phyloP scores from a whole-genome alignment of 306 rosid species.

The Quercus glauca region DNA sequence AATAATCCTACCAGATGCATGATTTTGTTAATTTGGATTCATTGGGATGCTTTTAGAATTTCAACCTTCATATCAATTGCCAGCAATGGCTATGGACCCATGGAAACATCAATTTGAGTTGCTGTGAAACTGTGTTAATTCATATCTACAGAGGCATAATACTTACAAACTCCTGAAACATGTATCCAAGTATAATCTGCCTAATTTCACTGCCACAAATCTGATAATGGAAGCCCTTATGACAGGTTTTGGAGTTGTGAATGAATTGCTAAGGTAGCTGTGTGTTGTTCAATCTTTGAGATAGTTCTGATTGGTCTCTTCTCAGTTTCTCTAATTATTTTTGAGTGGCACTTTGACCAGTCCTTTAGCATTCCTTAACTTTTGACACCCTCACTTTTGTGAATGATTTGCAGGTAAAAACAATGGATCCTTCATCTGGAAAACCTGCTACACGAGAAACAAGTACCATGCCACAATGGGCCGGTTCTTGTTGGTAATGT shows the following conservation, averaged over 20 bases:
- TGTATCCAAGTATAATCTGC: too few relatives aligned
- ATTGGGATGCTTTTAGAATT: too few relatives aligned
- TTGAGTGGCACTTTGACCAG: not conserved
- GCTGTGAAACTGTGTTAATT: too few relatives aligned
- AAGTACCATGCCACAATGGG: conserved; percentile 99
- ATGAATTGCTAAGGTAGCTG: not conserved
- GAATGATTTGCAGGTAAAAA: conserved; percentile 47
- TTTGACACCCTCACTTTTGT: not conserved
- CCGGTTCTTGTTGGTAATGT: conserved; percentile 97
- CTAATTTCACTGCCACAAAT: too few relatives aligned
- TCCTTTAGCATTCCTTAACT: conserved; percentile 5
- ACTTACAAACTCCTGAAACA: too few relatives aligned
- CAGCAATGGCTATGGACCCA: too few relatives aligned
- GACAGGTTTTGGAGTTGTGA: too few relatives aligned
- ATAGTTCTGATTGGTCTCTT: not conserved
- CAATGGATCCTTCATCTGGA: conserved; percentile 70
- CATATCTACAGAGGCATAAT: too few relatives aligned
- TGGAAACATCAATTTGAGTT: too few relatives aligned
- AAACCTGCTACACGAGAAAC: conserved; percentile 87
- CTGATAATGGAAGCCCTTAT: too few relatives aligned
- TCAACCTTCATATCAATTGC: too few relatives aligned
- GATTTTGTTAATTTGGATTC: not conserved
- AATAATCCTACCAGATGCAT: conserved; percentile 7
- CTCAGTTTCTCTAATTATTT: not conserved
- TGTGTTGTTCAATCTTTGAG: not conserved